Evolutionary conservation across 768 basidiomycete species (phyloP).

Genomic region (Suillus alpinus): DNA sequence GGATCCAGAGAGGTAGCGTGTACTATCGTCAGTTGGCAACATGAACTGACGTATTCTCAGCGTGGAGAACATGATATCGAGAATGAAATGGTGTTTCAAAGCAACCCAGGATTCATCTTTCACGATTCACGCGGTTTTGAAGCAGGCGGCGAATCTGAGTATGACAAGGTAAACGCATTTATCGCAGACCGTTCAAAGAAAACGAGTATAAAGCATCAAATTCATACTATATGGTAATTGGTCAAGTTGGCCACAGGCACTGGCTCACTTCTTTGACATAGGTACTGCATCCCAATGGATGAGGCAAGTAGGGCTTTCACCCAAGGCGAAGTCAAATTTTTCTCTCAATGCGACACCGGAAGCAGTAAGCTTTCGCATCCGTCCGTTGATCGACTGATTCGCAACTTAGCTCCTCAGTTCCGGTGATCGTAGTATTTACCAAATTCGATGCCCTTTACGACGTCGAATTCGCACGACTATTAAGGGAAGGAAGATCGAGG

Average conservation of each 20-base stretch:
- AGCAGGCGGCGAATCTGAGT: no score
- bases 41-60: neutral
- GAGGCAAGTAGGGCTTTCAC: slow-evolving; percentile 23
- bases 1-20: neutral
- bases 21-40: neutral
- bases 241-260: neutral
- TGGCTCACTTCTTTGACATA: slow-evolving; percentile 11
- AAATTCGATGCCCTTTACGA: no score
- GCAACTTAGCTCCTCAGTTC: slow-evolving; percentile 23
- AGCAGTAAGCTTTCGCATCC: neutral
- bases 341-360: slow-evolving; percentile 1
- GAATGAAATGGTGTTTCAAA: slow-evolving; percentile 27
- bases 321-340: slow-evolving; percentile 27
- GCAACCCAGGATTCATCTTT: slow-evolving; percentile 14
- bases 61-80: slow-evolving; percentile 34
- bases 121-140: no score
- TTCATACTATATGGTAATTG: slow-evolving; percentile 8
- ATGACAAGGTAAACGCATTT: no score
- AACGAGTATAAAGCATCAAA: slow-evolving; percentile 19
- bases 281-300: slow-evolving; percentile 38
- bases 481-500: no score
- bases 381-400: neutral
- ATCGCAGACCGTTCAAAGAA: slow-evolving; percentile 10
- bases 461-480: no score
- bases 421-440: slow-evolving; percentile 24